Base-by-base conservation (phyloP, 176 grass and related monocot species). In the Cenchrus fungigraminus region DNA sequence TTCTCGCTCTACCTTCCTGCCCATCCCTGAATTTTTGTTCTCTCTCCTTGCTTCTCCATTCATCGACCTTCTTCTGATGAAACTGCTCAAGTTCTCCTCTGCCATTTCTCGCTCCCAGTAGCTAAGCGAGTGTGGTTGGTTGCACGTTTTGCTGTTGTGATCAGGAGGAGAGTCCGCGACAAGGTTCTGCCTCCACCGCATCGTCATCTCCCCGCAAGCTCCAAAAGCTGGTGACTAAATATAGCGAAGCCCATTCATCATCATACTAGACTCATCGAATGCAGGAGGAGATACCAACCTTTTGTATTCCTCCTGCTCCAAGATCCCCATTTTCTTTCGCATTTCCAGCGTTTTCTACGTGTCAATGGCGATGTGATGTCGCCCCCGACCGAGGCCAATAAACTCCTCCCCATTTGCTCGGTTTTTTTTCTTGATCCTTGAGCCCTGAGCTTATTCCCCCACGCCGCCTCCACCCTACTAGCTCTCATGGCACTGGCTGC, bases 141-240 rank as follows among this genome's bases (percentile, higher is more conserved):
- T 69, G 8, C 8, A 63, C 73, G 29, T 69, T 51, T 46, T 68
- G 73, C 31, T 68, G 74, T 47, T 70, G 72, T 32, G 20, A 3
- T 25, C 37, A 68, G 34, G 47, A 67, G 49, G 31, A 34, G 7
- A 66, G 68, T 54, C 57, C 40, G 61, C 60, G 61, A 62, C 86
- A 62, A 82, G 72, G 79, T 62, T 43, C 31, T 63, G 73, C 79
- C 79, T 78, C 34, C 86, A 88, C 86, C 72, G 14, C 20, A 43
- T 75, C 86, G 10, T 62, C 54, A 43, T 82, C 79, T 87, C 79
- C 73, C 65, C 86, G 34, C 68, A 74, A 74, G 59, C 76, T 89
- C 76, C 68, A 79, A 68, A 73, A 51, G 17, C 51, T 31, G 20
- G 46, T 9, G 43, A 56, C 86, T 88, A 77, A 71, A 77, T 61